Base-by-base conservation (phyloP, 208 protist genomes). In the Balamuthia mandrillaris region DNA sequence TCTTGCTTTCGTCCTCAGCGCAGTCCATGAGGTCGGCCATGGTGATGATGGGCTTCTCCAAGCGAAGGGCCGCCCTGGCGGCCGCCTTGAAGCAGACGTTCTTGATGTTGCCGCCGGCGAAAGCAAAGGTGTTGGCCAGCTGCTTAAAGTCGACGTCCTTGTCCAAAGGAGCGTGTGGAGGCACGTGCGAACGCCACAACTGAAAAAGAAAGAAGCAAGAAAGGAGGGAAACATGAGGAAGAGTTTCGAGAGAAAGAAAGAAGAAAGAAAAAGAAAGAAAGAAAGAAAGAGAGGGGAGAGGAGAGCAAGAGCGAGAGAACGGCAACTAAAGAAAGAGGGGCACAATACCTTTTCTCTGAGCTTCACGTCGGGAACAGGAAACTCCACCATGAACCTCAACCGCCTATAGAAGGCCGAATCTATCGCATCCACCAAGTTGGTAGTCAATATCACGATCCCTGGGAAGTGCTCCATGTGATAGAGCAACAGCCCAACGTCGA, bases 381-480 rank as follows among this genome's bases (percentile, higher is more conserved):
- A 72, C 33, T 72, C 61, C 5, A 72, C 61, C 29, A 72, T 45
- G 61, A 72, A 72, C n/a, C 61, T 33, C 37, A 72, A 27, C 4
- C 61, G 61, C 3, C 61, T 33, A 41, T 47, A 27, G 61, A 72
- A 72, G 10, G 61, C 61, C 37, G 29, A 18, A 27, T 72, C 61
- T n/a, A 72, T 14, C 14, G 29, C 47, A 41, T 14, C 16, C 29
- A 72, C 10, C 61, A 72, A n/a, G 33, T 45, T 42, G 12, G 63
- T 72, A 14, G 33, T 72, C 61, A 72, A 18, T 24, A 63, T 63
- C 56, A 63, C 56, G 24, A 63, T 27, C 3, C 61, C 61, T 3
- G 61, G 61, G 61, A 72, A 72, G 61, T 41, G 61, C 33, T 72
- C 61, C n/a, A 72, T 14, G 33, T 72, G 61, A 27, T 72, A 72